Evolutionary conservation across 306 rosid genomes (phyloP).

Genomic region (Prunus kanzakura): DNA sequence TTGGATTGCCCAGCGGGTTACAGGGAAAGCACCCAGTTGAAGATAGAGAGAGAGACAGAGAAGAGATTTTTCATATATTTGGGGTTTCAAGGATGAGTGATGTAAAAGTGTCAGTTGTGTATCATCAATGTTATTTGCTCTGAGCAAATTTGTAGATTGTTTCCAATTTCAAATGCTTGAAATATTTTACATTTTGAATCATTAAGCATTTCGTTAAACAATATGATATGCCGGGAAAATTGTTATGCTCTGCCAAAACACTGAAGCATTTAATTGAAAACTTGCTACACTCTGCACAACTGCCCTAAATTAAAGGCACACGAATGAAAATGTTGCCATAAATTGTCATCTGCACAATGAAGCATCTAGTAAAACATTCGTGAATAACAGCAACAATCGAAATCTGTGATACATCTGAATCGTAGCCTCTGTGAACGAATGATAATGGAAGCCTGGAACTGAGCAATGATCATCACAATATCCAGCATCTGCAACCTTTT

Average conservation of each 20-base stretch:
- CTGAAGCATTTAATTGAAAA: slow-evolving; percentile 17
- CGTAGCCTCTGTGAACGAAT: slow-evolving; percentile 26
- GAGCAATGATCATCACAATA: slow-evolving; percentile 49
- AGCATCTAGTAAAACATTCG: slow-evolving; percentile 1
- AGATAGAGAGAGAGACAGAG: background rate
- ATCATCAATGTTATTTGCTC: slow-evolving; percentile 32
- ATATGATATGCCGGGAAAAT: background rate
- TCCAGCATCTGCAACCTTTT: slow-evolving; percentile 87
- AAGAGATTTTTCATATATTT: slow-evolving; percentile 25
- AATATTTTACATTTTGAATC: slow-evolving; percentile 10
- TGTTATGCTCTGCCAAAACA: slow-evolving; percentile 6
- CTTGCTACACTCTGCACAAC: slow-evolving; percentile 14
- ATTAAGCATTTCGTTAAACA: background rate
- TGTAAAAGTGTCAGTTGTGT: slow-evolving; percentile 32
- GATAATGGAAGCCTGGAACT: slow-evolving; percentile 1
- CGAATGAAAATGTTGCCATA: slow-evolving; percentile 28
- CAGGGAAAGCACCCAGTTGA: slow-evolving; percentile 74
- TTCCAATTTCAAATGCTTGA: slow-evolving; percentile 31
- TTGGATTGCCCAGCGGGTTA: slow-evolving; percentile 82
- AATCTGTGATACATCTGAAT: slow-evolving; percentile 31
- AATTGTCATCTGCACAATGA: slow-evolving; percentile 50
- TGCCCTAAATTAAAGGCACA: slow-evolving; percentile 27
- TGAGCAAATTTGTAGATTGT: slow-evolving; percentile 40
- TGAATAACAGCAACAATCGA: slow-evolving; percentile 5
- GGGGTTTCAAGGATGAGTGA: slow-evolving; percentile 31